Base-by-base conservation (phyloP, 495 filamentous ascomycete genomes). In the Apiosordaria backusii region DNA sequence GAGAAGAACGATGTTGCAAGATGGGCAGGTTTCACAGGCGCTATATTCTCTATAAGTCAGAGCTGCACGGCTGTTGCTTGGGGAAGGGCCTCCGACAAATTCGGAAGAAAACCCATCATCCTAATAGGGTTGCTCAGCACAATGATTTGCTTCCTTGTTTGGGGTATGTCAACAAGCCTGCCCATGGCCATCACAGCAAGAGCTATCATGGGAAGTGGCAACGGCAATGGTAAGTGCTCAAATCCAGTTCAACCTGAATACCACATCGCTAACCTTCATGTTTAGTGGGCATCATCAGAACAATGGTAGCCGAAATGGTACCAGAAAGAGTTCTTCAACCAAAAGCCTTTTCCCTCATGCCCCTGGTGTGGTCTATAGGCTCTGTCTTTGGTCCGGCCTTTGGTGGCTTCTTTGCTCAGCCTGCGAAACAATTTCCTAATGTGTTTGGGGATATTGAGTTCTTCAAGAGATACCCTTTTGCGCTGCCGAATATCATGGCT, bases 301-400 rank as follows among this genome's bases (percentile, higher is more conserved):
- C 88, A n/a, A 85, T 85, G 77, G 87, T 90, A 5, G 88, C 88
- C 0, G 88, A 90, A 70, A 85, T 96, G 84, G 91, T 94, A 19
- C 90, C 90, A 0, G 86, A 92, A 71, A 90, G 82, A 71, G 90
- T 91, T 70, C 82, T 96, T 21, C 92, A 96, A 68, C 92, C 92
- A 0, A 81, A 85, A 45, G 92, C 90, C 1, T 93, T 94, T 74
- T 90, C 87, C 60, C 82, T 95, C 66, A 96, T 97, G 91, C 91
- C 91, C 19, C 75, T 96, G 10, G 87, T 86, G 29, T 92, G 91
- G 89, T 89, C 86, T 10, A 83, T 93, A 60, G 92, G 92, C 1
- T 89, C 86, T 53, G 90, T 97, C n/a, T 87, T 97, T 73, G 94
- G 94, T 0, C 94, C 94, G 2, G 86, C 88, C 1, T 89, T 97